phyloP scores from a whole-genome alignment of 2,329 filamentous ascomycete species.

The Aspergillus texensis region DNA sequence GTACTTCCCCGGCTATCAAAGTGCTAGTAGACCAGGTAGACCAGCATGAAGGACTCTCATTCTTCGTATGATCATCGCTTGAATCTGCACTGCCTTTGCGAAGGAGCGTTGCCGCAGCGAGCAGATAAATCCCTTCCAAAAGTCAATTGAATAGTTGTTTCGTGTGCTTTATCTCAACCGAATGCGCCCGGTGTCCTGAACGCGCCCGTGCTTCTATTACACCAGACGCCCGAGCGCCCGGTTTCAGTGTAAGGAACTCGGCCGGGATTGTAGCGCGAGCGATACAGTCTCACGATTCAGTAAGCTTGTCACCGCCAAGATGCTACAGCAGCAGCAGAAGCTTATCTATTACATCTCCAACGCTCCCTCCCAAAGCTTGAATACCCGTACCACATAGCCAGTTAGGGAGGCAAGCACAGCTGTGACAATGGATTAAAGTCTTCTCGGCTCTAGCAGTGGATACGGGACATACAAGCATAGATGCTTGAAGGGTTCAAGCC shows the following conservation, averaged over 20 bases:
- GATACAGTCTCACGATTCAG: neutral
- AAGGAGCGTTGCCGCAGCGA: neutral
- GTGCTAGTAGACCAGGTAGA: neutral
- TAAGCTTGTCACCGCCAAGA: neutral
- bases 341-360: no score
- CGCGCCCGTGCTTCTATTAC: neutral
- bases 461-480: no score
- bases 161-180: neutral
- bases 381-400: no score
- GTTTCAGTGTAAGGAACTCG: neutral
- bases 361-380: no score
- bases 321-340: no score
- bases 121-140: neutral
- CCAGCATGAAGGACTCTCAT: neutral
- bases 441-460: no score
- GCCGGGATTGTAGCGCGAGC: neutral
- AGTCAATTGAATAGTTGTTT: neutral
- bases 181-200: no score
- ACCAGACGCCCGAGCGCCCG: neutral
- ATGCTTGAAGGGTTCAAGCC: no score
- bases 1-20: neutral
- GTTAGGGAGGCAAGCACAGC: no score
- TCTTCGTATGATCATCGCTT: neutral
- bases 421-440: no score
- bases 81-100: neutral